A percentile compares a stretch with the other conserved stretches of the same genome.
phyloP scores from a whole-genome alignment of 2,329 filamentous ascomycete genomes.

The Claviceps digitariae region DNA sequence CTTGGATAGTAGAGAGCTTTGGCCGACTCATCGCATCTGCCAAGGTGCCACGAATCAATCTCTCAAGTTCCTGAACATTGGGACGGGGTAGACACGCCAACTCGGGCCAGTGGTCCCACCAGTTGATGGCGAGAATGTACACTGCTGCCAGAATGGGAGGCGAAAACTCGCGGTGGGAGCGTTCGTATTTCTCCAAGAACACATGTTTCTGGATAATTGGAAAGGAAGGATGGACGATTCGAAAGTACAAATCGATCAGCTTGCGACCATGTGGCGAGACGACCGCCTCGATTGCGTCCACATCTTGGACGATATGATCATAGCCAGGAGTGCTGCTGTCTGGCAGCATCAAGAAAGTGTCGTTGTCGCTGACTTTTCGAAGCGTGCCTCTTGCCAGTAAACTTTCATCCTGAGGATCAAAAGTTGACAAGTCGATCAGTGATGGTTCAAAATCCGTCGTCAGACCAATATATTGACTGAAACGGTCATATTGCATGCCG shows the following conservation, averaged over 20 bases:
- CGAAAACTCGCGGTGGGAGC: constrained; percentile 59
- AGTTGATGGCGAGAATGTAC: constrained; percentile 76
- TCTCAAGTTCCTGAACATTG: constrained; percentile 60
- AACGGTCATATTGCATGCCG: constrained; percentile 64
- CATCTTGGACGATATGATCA: constrained; percentile 54
- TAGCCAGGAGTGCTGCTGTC: constrained; percentile 60
- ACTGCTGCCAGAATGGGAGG: constrained; percentile 66
- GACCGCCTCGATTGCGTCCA: constrained; percentile 60
- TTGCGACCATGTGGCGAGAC: constrained; percentile 65
- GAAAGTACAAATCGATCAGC: constrained; percentile 70
- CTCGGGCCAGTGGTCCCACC: constrained; percentile 65
- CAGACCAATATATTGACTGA: constrained; percentile 71
- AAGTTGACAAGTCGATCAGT: constrained; percentile 67
- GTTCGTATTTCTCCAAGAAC: constrained; percentile 65
- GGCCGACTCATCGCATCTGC: constrained; percentile 67
- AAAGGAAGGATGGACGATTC: constrained; percentile 65
- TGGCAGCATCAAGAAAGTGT: constrained; percentile 69
- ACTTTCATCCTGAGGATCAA: constrained; percentile 72
- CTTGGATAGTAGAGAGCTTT: constrained; percentile 69
- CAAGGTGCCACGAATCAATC: constrained; percentile 58
- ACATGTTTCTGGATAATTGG: constrained; percentile 72
- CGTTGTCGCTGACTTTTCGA: constrained; percentile 61
- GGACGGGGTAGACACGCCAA: constrained; percentile 52
- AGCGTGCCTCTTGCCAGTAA: constrained; percentile 55
- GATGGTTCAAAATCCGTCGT: constrained; percentile 75